Evolutionary conservation across 2,329 filamentous ascomycete genomes (phyloP), one percentile per base, ranked within the genome.

Genomic region (Penicillium sp.): DNA sequence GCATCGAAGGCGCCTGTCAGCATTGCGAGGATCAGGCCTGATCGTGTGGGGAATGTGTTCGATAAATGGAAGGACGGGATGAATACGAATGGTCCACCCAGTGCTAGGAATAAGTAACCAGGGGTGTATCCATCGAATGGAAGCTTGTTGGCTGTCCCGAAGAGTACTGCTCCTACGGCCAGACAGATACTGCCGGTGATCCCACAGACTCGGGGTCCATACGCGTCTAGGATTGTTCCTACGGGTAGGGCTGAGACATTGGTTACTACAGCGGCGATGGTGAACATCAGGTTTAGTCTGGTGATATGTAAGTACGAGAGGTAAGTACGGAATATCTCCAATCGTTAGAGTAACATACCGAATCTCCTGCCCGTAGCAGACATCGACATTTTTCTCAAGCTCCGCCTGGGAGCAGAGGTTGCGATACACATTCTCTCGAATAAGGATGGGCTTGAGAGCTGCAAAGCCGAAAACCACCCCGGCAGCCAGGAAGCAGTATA

Each of bases 251-350:
- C 88, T 38, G 83, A 87, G 17, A 95, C 84, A 61, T 95, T 95
- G 39, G 89, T 93, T 9, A 81, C 85, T 3, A 95, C 89, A 22
- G 88, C 89, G 24, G 89, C 88, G 33, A 89, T 79, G 9, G 88
- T 93, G 74, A 95, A 95, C 84, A 95, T 95, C 60, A 95, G 73
- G 64, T 95, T 95, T 51, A 95, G 77, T 55, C 70, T 72, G 48
- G 32, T 17, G n/a, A 13, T 4, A 21, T 15, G 45, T 56, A 32
- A 58, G 24, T 26, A 26, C 24, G 22, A 24, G 22, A 24, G 7
- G 22, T 7, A 24, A 24, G 45, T 33, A 39, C 32, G 2, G 28
- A 6, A 31, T 32, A 13, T n/a, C 3, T 13, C 5, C 7, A 46
- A 17, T 21, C 3, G 8, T 15, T 9, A 9, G 38, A 4, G 15